phyloP scores from a whole-genome alignment of 495 filamentous ascomycete species.

The Aspergillus affinis region DNA sequence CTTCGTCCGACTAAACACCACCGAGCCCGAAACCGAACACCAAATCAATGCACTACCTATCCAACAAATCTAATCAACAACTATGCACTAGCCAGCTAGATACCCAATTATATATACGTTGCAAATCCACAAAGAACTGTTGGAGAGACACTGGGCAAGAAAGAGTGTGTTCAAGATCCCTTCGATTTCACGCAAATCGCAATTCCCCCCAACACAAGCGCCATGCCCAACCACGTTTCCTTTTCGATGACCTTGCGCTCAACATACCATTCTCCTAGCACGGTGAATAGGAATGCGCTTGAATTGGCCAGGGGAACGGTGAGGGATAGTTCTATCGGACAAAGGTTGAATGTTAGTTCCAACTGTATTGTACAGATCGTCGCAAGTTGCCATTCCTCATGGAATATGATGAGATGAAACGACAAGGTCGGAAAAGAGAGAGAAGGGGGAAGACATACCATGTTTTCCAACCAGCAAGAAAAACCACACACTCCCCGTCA shows the following conservation, averaged over 20 bases:
- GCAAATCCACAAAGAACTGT: constrained; percentile 8
- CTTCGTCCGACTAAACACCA: too few species aligned
- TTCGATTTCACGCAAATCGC: constrained; percentile 77
- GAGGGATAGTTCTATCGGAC: constrained; percentile 71
- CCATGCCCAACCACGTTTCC: constrained; percentile 90
- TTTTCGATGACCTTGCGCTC: constrained; percentile 83
- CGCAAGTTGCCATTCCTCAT: not conserved
- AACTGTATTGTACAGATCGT: too few species aligned
- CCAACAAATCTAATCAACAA: constrained; percentile 3
- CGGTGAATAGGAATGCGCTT: constrained; percentile 91
- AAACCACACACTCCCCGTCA: constrained; percentile 97
- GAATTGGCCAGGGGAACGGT: constrained; percentile 96
- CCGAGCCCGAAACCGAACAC: too few species aligned
- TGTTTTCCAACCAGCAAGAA: constrained; percentile 92
- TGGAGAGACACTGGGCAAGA: too few species aligned
- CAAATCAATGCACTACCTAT: not conserved
- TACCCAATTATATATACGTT: not conserved
- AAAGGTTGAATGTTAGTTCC: too few species aligned
- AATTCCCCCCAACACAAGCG: constrained; percentile 76
- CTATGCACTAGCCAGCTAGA: not conserved
- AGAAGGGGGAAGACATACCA: constrained; percentile 54
- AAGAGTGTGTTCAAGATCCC: constrained; percentile 17
- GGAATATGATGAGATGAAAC: constrained; percentile 2
- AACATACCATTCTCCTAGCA: constrained; percentile 92
- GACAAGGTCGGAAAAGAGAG: not conserved